Percentiles rank a stretch among this genome's conserved stretches.
Evolutionary conservation across 495 filamentous ascomycete genomes (phyloP).

Genomic region (Penicillium steckii): DNA sequence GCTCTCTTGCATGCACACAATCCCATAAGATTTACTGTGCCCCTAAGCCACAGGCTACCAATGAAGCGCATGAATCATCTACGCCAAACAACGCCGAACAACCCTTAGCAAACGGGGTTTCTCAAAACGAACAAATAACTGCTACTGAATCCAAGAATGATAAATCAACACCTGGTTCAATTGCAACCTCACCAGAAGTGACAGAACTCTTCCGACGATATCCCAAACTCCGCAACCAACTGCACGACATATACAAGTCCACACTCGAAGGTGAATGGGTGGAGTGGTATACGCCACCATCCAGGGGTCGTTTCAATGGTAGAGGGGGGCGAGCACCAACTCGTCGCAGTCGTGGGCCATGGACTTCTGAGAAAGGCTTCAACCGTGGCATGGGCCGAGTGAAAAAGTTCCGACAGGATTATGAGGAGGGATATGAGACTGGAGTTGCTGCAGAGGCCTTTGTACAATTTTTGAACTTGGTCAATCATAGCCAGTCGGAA

Average conservation of each 20-base stretch:
- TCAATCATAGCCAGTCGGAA: conserved; percentile 28
- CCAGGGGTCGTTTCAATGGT: conserved; percentile 30
- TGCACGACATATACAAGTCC: conserved; percentile 51
- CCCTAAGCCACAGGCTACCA: conserved; percentile 37
- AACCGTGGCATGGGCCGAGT: conserved; percentile 43
- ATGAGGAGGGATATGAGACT: conserved; percentile 37
- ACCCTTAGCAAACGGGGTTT: conserved; percentile 11
- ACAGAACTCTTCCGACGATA: conserved; percentile 50
- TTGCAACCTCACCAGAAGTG: conserved; percentile 43
- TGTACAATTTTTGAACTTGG: conserved; percentile 40
- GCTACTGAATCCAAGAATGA: conserved; percentile 1
- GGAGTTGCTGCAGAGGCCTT: conserved; percentile 38
- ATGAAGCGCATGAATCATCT: conserved; percentile 12
- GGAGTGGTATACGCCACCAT: conserved; percentile 24
- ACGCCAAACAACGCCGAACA: neutral
- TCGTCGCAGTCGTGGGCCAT: conserved; percentile 38
- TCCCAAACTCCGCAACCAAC: conserved; percentile 48
- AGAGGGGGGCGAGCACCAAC: conserved; percentile 41
- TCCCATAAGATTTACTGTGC: conserved; percentile 57
- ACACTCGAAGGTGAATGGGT: conserved; percentile 50
- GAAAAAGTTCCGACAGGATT: conserved; percentile 37
- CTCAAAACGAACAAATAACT: neutral
- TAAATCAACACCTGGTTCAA: conserved; percentile 9
- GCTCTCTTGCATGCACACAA: conserved; percentile 67
- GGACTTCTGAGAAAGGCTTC: conserved; percentile 48